Evolutionary conservation across 768 basidiomycete genomes (phyloP), one percentile per base, ranked within the genome.

Genomic region (Mycena crocata): DNA sequence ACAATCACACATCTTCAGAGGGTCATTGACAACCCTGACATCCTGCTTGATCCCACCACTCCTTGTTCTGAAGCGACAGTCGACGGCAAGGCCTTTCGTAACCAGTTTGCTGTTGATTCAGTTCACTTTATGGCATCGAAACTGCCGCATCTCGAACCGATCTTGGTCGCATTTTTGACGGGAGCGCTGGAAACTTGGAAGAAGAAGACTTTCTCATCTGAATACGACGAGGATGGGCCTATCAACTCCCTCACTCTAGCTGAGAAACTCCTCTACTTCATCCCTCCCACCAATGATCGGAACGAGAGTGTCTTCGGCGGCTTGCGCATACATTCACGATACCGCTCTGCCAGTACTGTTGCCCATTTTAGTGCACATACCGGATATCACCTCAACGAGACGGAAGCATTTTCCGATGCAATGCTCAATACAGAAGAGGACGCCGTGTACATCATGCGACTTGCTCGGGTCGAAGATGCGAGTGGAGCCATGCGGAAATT

Each of bases 381-480:
- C 2, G 39, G 30, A 0, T 56, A 56, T 26, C 54, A 56, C 14
- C 54, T 28, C 6, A 56, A 56, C 35, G 23, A 56, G 12, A 56
- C 54, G 7, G 54, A 56, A 30, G 39, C 37, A 17, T 56, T 56
- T n/a, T 37, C 54, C 1, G 54, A 24, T 10, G 54, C 54, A 13
- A 56, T n/a, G 23, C 54, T 56, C 17, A 8, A 42, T 2, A 56
- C 54, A 17, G 39, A 56, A n/a, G 54, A 56, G 26, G 54, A 56
- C 39, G 26, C 54, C 1, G 21, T 56, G 26, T 56, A 42, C 15
- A 42, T 56, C 17, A 40, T 56, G 54, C 54, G 54, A 1, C 17
- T 56, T 6, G 54, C 54, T 21, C 54, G 54, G 26, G 28, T 42
- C 4, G 39, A 56, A 17, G 54, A 56, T n/a, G 54, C 50, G 7